Evolutionary conservation across 164 flowering plant species (phyloP), one percentile per base, ranked within the genome.

Genomic region (Buxus sempervirens): DNA sequence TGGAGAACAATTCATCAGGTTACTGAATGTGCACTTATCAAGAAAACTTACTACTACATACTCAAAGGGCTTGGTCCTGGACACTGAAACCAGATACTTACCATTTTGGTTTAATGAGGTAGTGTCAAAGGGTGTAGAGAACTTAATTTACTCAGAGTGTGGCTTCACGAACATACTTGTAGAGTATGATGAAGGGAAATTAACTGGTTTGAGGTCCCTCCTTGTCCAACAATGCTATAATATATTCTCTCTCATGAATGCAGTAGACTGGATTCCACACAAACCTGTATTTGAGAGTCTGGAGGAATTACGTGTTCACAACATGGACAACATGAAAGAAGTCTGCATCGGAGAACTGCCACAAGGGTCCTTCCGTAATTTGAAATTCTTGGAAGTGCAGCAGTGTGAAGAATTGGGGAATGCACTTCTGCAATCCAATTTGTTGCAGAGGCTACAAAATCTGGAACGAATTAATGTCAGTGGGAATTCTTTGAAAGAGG

Each of bases 221-320:
- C 25, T 21, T 9, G 18, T 71, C n/a, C 22, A 41, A 10, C 23
- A 49, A 20, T 20, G 24, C 45, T 0, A 7, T 16, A 21, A 57
- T 0, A 8, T 71, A 26, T 24, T 32, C 16, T 32, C 25, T 22
- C 19, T 75, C 26, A 48, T 60, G 13, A 19, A 48, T 12, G 32
- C 60, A 20, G 23, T 0, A 20, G 27, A 60, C 3, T 6, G 25
- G 55, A 18, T 3, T 10, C 21, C 45, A 32, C 3, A 10, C 12
- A 12, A 12, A 25, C 15, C 15, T 67, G 63, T 25, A 71, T 64
- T 22, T 62, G 74, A 0, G 38, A 27, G 8, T 0, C 58, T 76
- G 62, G 68, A 72, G 64, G 16, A 70, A 15, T 18, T 76, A 56
- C 23, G 27, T 41, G 55, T 76, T 26, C 9, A n/a, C 0, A 60